Percentiles rank a stretch among this genome's conserved stretches.
phyloP scores from a whole-genome alignment of 2,329 filamentous ascomycete genomes.

The Apiospora koreana region DNA sequence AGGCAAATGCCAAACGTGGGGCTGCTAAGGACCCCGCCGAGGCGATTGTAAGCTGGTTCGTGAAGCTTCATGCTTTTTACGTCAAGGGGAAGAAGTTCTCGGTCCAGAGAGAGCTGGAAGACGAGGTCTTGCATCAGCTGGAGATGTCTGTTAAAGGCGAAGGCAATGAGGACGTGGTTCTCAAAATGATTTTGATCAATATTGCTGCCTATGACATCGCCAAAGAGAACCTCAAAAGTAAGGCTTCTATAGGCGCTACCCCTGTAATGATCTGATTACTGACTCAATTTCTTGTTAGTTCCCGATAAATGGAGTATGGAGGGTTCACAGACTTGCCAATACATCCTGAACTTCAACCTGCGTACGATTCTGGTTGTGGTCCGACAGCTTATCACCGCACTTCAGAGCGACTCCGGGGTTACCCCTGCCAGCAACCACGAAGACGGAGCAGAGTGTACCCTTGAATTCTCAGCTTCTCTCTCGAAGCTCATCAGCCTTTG shows the following conservation, averaged over 20 bases:
- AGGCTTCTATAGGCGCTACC: conserved; percentile 18
- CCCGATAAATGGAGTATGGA: conserved; percentile 48
- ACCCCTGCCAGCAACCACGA: conserved; percentile 22
- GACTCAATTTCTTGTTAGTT: background rate
- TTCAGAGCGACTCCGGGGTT: conserved; percentile 51
- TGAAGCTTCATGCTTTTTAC: conserved; percentile 82
- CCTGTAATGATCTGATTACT: background rate
- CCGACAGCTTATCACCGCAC: conserved; percentile 68
- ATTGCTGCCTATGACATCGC: conserved; percentile 81
- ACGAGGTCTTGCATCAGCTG: conserved; percentile 79
- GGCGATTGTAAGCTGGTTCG: conserved; percentile 77
- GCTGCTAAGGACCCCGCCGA: conserved; percentile 55
- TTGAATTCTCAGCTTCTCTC: conserved; percentile 38
- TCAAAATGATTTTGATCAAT: conserved; percentile 83
- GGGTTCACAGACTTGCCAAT: conserved; percentile 55
- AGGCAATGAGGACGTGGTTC: conserved; percentile 60
- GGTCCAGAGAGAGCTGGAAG: conserved; percentile 79
- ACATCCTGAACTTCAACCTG: conserved; percentile 75
- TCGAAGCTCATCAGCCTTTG: conserved; percentile 51
- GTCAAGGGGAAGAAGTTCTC: conserved; percentile 75
- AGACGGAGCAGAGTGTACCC: conserved; percentile 23
- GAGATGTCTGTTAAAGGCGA: conserved; percentile 71
- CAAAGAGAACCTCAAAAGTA: conserved; percentile 59
- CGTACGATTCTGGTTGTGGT: conserved; percentile 75
- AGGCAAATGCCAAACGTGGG: conserved; percentile 33